Evolutionary conservation across 768 basidiomycete species (phyloP), one percentile per base, ranked within the genome.

Genomic region (Suillus subluteus): DNA sequence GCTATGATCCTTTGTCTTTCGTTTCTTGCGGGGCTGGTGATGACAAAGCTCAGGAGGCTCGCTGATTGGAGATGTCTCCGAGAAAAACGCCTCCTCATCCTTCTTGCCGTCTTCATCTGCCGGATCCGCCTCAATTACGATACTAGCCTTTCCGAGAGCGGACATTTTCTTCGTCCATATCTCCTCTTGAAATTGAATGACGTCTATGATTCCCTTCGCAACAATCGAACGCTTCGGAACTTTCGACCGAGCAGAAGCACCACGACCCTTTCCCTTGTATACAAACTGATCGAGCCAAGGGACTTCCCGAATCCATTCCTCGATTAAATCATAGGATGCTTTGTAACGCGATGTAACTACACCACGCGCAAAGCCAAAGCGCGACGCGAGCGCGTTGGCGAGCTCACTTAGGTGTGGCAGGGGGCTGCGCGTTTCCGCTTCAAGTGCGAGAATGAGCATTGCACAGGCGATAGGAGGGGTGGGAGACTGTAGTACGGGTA

Each of bases 321-420:
- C 83, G 40, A 93, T 77, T 64, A 84, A 76, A 70, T 90, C 87
- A 71, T 88, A 88, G 37, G 92, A 74, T 44, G 80, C 69, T 74
- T 87, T 90, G 78, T 94, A 94, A 4, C 91, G 87, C 37, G 84
- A 79, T 85, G 91, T 87, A 35, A 92, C 84, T 56, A 85, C 81
- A 38, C 81, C 79, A 63, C 86, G 84, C 18, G 82, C 80, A 44
- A 83, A 79, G 43, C 84, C 82, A 68, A 85, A 81, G 50, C 84
- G 83, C 32, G 75, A 68, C 13, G 84, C 90, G 50, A 94, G 82
- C 38, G 75, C 80, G 62, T 82, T 82, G n/a, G 87, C 84, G 65
- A 92, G 79, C n/a, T 84, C 83, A 15, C 80, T 82, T 35, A 90
- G 76, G 59, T 85, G 81, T 61, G 85, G 83, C 52, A 89, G 80